phyloP scores from a whole-genome alignment of 768 basidiomycete species.

The Kondoa malvinella region DNA sequence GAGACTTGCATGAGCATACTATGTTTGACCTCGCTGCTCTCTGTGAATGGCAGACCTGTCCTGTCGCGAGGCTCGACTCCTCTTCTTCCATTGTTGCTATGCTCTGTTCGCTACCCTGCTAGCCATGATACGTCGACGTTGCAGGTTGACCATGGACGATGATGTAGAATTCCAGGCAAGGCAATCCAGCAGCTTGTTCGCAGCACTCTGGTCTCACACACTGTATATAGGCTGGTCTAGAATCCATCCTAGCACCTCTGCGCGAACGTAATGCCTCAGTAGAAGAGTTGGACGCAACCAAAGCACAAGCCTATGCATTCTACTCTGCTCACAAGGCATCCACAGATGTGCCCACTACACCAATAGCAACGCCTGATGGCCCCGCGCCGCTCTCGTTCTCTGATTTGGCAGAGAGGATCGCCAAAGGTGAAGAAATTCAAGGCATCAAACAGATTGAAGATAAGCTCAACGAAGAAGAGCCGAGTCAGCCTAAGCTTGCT shows the following conservation, averaged over 20 bases:
- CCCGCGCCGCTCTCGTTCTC: slow-evolving; percentile 16
- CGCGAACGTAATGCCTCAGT: slow-evolving; percentile 8
- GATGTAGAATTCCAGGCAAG: slow-evolving; percentile 9
- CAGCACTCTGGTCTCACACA: too few relatives aligned
- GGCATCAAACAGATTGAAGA: slow-evolving; percentile 26
- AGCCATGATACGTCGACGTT: not conserved
- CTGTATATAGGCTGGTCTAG: slow-evolving; percentile 19
- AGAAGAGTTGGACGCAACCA: slow-evolving; percentile 17
- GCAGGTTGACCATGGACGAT: not conserved
- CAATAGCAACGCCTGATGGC: not conserved
- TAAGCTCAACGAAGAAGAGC: slow-evolving; percentile 14
- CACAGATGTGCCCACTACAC: slow-evolving; percentile 8
- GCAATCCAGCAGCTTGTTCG: too few relatives aligned
- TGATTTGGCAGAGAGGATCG: slow-evolving; percentile 24
- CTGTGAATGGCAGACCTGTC: not conserved
- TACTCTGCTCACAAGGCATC: slow-evolving; percentile 6
- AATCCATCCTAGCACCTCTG: slow-evolving; percentile 17
- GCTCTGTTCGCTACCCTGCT: not conserved
- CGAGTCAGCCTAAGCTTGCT: slow-evolving; percentile 15
- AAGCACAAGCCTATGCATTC: slow-evolving; percentile 14
- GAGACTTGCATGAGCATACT: too few relatives aligned
- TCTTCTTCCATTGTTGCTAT: not conserved
- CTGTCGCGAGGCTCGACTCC: too few relatives aligned
- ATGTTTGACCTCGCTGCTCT: not conserved
- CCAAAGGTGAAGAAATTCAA: slow-evolving; percentile 22